These are phyloP conservation scores for Claviceps paspali DNA, from an alignment of 2,329 filamentous ascomycete species.

Conservation along the genomic window DNA sequence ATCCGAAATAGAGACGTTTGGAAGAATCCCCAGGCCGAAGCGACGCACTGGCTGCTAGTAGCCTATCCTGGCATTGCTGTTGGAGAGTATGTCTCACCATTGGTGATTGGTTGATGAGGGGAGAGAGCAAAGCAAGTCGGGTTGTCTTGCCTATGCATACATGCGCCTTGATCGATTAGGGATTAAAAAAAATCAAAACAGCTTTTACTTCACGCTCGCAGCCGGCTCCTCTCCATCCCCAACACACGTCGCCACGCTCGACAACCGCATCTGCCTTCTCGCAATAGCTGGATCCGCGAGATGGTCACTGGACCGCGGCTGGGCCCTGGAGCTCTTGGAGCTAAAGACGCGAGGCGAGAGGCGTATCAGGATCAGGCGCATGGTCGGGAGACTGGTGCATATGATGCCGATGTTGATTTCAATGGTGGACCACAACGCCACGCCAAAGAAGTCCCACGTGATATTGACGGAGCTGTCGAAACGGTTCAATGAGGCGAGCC, in stretches of 20 bases:
- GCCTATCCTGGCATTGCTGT: too few relatives aligned
- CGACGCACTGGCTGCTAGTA: too few relatives aligned
- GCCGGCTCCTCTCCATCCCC: background rate
- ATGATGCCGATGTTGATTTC: slow-evolving; percentile 18
- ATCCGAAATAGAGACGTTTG: too few relatives aligned
- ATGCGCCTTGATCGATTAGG: too few relatives aligned
- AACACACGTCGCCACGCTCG: slow-evolving; percentile 1
- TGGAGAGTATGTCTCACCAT: too few relatives aligned
- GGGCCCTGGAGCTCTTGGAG: background rate
- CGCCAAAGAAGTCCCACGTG: slow-evolving; percentile 12
- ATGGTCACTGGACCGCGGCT: background rate
- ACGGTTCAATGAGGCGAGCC: slow-evolving; percentile 12
- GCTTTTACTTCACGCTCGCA: background rate
- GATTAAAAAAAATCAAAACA: too few relatives aligned
- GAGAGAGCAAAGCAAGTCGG: too few relatives aligned
- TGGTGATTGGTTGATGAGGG: too few relatives aligned
- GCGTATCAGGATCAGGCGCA: slow-evolving; percentile 10
- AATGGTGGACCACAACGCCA: slow-evolving; percentile 15
- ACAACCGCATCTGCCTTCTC: slow-evolving; percentile 1
- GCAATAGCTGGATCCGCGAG: too few relatives aligned
- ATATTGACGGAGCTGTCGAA: slow-evolving; percentile 13
- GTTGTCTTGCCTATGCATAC: too few relatives aligned
- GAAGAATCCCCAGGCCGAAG: too few relatives aligned
- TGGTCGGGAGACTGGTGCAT: slow-evolving; percentile 16
- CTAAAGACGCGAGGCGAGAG: slow-evolving; percentile 2